Conservation (phyloP, 2,329 filamentous ascomycete species). For the Coniochaeta pulveracea region DNA sequence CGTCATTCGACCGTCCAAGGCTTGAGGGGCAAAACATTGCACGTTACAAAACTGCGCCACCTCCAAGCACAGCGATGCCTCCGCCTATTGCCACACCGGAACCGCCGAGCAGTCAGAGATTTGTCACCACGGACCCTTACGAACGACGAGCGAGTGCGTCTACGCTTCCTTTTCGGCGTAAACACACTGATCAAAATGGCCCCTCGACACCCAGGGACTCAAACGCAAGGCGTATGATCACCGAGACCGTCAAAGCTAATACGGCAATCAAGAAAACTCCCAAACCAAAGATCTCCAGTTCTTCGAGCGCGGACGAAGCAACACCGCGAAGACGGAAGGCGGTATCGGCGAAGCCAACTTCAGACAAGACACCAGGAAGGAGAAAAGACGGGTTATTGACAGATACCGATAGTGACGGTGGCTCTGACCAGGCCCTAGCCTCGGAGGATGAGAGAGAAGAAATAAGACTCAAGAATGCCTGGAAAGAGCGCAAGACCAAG, state of each 20-base stretch:
- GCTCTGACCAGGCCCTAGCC: no score
- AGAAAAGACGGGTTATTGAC: no score
- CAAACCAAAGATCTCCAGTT: background rate
- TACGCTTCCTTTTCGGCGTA: no score
- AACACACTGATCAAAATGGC: no score
- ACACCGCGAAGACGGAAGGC: background rate
- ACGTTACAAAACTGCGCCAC: conserved; percentile 8
- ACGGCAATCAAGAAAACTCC: background rate
- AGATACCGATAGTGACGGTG: no score
- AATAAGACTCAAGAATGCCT: conserved; percentile 32
- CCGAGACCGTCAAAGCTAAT: no score
- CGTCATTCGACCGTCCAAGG: conserved; percentile 5
- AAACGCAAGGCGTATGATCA: no score
- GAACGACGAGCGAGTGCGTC: no score
- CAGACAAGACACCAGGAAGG: background rate
- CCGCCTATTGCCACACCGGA: conserved; percentile 6
- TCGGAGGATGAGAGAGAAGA: conserved; percentile 27
- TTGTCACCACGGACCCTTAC: background rate
- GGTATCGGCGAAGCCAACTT: no score
- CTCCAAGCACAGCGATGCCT: conserved; percentile 9
- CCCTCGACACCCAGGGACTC: no score
- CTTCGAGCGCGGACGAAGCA: conserved; percentile 2
- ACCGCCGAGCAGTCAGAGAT: background rate
- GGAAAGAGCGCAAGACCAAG: conserved; percentile 49
- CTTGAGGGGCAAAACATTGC: conserved; percentile 7